Conservation (phyloP, 106 monocot species). For the Dendrobium chrysotoxum region DNA sequence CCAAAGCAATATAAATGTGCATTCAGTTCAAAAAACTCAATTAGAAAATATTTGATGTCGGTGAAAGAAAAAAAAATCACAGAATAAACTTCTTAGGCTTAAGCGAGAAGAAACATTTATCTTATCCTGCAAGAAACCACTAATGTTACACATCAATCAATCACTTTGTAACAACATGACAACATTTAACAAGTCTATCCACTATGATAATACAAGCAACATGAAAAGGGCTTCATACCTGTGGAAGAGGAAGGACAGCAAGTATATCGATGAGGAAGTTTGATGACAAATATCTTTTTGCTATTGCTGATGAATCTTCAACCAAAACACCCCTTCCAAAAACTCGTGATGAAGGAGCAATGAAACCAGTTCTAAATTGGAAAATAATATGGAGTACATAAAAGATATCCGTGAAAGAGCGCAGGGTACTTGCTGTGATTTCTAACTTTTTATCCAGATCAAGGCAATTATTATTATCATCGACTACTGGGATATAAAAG, state of each 20-base stretch:
- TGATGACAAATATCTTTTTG: slow-evolving; percentile 64
- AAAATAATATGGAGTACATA: slow-evolving; percentile 84
- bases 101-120: not conserved
- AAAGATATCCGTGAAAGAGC: slow-evolving; percentile 83
- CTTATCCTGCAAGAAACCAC: not conserved
- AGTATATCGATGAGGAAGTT: slow-evolving; percentile 81
- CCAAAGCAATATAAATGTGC: not conserved
- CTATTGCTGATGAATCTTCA: slow-evolving; percentile 62
- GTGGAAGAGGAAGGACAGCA: slow-evolving; percentile 93
- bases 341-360: slow-evolving; percentile 84
- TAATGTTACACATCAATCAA: not conserved
- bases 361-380: slow-evolving; percentile 90
- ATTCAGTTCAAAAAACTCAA: not conserved
- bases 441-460: slow-evolving; percentile 61
- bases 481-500: slow-evolving; percentile 78
- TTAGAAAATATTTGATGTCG: not conserved
- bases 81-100: not conserved
- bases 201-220: not conserved
- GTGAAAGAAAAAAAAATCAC: not conserved
- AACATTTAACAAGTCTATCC: not conserved
- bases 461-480: slow-evolving; percentile 42
- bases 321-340: slow-evolving; percentile 93
- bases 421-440: slow-evolving; percentile 73
- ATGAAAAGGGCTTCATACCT: slow-evolving; percentile 34
- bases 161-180: not conserved